Conservation (phyloP, 208 protist genomes). For the Trypanosoma avium region DNA sequence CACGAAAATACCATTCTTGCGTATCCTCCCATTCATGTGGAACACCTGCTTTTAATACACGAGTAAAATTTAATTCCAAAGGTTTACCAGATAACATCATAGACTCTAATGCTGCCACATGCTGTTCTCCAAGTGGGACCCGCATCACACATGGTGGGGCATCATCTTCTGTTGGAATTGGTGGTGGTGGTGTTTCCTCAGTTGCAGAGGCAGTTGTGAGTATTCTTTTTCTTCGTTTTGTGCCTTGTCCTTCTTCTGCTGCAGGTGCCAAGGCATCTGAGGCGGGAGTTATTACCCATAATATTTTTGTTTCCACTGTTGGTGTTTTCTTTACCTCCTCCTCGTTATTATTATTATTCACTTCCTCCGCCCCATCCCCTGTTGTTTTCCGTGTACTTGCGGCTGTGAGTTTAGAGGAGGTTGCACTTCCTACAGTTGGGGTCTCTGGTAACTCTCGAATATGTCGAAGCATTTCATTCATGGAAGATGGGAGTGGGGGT, state of each 20-base stretch:
- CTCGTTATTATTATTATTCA: too few species aligned
- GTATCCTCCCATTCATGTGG: constrained; percentile 85
- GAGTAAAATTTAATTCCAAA: constrained; percentile 57
- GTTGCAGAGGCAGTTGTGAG: constrained; percentile 18
- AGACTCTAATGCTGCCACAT: constrained; percentile 49
- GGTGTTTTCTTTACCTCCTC: background rate
- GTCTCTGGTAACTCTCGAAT: constrained; percentile 61
- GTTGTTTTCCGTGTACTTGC: constrained; percentile 15
- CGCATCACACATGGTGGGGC: constrained; percentile 71
- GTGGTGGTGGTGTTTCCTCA: constrained; percentile 30
- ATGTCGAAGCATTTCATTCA: constrained; percentile 42
- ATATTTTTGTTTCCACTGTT: constrained; percentile 15
- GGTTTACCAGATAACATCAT: constrained; percentile 45
- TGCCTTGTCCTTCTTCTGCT: constrained; percentile 28
- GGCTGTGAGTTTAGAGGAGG: constrained; percentile 6
- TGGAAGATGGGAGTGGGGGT: constrained; percentile 26
- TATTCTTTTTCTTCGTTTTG: constrained; percentile 28
- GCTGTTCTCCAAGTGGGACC: constrained; percentile 55
- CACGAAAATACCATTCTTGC: constrained; percentile 70
- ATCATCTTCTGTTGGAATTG: constrained; percentile 45
- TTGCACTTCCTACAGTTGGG: background rate
- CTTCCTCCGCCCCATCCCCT: too few species aligned
- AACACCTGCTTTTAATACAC: constrained; percentile 56
- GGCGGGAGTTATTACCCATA: constrained; percentile 33
- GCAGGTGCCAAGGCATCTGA: constrained; percentile 9